A percentile compares a stretch with the other conserved stretches of the same genome.
phyloP scores from a whole-genome alignment of 1,139 yeast species.

The Yamadazyma epiphylla region DNA sequence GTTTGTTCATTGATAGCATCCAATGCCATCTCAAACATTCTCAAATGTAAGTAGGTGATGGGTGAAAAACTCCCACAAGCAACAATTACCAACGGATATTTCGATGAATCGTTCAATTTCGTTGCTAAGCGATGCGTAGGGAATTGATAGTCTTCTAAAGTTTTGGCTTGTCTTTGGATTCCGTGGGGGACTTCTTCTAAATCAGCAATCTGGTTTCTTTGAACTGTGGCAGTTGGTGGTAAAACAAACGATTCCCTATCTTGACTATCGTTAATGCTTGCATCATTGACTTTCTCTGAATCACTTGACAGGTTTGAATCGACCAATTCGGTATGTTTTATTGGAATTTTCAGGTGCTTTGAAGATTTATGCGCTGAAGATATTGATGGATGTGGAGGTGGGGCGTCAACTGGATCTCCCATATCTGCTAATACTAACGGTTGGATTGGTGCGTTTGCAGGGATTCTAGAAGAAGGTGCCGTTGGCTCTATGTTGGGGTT shows the following conservation, averaged over 20 bases:
- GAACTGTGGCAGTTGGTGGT: slow-evolving; percentile 49
- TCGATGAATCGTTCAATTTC: slow-evolving; percentile 66
- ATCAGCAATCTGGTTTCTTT: slow-evolving; percentile 78
- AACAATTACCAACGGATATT: slow-evolving; percentile 86
- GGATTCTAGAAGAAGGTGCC: slow-evolving; percentile 70
- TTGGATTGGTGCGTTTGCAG: slow-evolving; percentile 68
- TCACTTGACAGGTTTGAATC: slow-evolving; percentile 28
- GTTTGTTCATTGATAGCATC: slow-evolving; percentile 94
- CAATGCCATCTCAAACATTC: slow-evolving; percentile 98
- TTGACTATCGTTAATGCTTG: background rate
- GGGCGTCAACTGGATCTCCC: slow-evolving; percentile 69
- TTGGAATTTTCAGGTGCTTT: slow-evolving; percentile 37
- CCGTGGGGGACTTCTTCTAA: slow-evolving; percentile 97
- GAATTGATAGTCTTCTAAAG: slow-evolving; percentile 63
- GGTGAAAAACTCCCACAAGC: slow-evolving; percentile 99
- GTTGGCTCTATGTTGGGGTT: slow-evolving; percentile 62
- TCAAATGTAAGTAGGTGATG: slow-evolving; percentile 83
- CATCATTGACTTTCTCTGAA: slow-evolving; percentile 12
- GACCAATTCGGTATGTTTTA: slow-evolving; percentile 38
- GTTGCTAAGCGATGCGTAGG: slow-evolving; percentile 84
- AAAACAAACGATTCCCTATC: slow-evolving; percentile 19
- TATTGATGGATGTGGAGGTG: slow-evolving; percentile 46
- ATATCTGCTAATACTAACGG: slow-evolving; percentile 76
- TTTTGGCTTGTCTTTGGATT: slow-evolving; percentile 77
- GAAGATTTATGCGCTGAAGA: slow-evolving; percentile 7